Percentiles rank a stretch among this genome's conserved stretches.
Evolutionary conservation across 192 early-diverging fungal species (phyloP).

Genomic region (Gorgonomyces haynaldii): DNA sequence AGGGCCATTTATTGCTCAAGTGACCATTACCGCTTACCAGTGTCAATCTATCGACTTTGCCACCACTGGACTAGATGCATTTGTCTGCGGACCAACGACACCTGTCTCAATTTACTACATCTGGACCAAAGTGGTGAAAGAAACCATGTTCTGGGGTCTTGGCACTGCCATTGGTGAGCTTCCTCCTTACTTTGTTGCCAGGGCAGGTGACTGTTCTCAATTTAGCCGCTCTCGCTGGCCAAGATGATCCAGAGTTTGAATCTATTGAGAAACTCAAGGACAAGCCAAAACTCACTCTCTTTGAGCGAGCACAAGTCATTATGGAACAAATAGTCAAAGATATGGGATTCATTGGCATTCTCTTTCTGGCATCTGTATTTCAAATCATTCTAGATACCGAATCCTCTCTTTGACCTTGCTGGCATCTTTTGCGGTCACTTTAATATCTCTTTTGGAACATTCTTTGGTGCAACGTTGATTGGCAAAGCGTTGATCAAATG

Average conservation of each 20-base stretch:
- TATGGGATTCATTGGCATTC: conserved; percentile 82
- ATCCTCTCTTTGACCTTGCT: conserved; percentile 91
- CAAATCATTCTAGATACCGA: conserved; percentile 59
- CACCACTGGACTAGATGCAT: conserved; percentile 43
- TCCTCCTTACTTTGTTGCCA: conserved; percentile 89
- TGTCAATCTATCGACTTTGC: conserved; percentile 64
- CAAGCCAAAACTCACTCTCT: conserved; percentile 46
- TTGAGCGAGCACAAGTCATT: conserved; percentile 53
- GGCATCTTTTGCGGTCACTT: conserved; percentile 93
- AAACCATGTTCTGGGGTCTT: conserved; percentile 84
- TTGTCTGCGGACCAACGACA: conserved; percentile 12
- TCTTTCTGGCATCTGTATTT: conserved; percentile 75
- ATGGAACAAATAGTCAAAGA: conserved; percentile 61
- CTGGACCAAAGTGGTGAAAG: conserved; percentile 56
- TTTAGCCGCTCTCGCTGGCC: conserved; percentile 28
- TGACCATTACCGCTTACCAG: conserved; percentile 78
- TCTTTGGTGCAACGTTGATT: conserved; percentile 89
- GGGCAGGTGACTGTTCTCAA: conserved; percentile 46
- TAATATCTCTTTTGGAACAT: conserved; percentile 79
- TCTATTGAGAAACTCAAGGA: conserved; percentile 29
- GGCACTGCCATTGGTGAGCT: conserved; percentile 89
- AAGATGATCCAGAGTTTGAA: conserved; percentile 26
- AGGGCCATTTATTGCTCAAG: conserved; percentile 81
- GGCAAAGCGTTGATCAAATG: conserved; percentile 88
- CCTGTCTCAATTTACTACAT: conserved; percentile 50